phyloP scores from a whole-genome alignment of 352 stramenopile genomes.

The Globisporangium echinulatum region DNA sequence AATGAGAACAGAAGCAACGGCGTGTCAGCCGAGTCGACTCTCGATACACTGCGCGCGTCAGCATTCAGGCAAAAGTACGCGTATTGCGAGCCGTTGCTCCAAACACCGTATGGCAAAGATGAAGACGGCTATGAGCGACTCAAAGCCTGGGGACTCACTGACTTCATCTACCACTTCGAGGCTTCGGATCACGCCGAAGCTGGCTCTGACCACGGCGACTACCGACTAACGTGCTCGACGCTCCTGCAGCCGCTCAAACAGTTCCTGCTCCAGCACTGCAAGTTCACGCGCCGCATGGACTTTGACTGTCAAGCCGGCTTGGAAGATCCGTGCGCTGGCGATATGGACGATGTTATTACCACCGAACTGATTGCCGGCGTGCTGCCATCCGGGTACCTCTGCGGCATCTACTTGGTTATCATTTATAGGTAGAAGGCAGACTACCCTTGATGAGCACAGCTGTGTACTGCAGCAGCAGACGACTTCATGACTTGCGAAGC shows the following conservation, averaged over 20 bases:
- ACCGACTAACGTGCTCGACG: neutral
- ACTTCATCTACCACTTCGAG: neutral
- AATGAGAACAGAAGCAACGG: too few species aligned
- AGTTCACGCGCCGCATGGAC: neutral
- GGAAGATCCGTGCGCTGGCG: neutral
- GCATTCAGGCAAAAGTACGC: too few species aligned
- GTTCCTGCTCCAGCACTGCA: neutral
- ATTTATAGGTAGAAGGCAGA: too few species aligned
- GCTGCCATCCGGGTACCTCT: neutral
- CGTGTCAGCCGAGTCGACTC: too few species aligned
- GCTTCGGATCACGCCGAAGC: neutral
- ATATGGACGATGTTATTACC: neutral
- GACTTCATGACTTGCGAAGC: too few species aligned
- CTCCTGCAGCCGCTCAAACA: neutral
- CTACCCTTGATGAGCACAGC: too few species aligned
- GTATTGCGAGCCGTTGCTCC: too few species aligned
- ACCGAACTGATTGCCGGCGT: neutral
- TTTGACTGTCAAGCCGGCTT: neutral
- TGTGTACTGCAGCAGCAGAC: too few species aligned
- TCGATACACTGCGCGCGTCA: too few species aligned
- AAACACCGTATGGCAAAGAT: too few species aligned
- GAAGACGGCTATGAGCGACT: too few species aligned
- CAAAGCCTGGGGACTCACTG: neutral
- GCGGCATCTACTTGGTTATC: neutral
- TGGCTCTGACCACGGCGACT: neutral